phyloP scores from a whole-genome alignment of 768 basidiomycete genomes.

The Tylopilus plumbeoviolaceoides region DNA sequence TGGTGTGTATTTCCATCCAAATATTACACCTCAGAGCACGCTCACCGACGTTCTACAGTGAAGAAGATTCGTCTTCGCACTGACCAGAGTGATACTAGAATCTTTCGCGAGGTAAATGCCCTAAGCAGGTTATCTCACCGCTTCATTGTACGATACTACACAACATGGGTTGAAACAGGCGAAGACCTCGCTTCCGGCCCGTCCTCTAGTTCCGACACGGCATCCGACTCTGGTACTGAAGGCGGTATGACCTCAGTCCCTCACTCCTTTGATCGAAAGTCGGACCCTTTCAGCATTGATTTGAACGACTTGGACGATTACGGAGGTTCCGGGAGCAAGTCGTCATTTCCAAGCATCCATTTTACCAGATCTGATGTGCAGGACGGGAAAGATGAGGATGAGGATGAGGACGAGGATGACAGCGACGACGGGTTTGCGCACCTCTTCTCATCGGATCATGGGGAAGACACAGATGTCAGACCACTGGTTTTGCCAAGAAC shows the following conservation, averaged over 20 bases:
- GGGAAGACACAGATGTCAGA: slow-evolving; percentile 31
- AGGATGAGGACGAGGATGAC: slow-evolving; percentile 42
- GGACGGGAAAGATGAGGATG: slow-evolving; percentile 40
- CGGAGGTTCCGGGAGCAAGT: slow-evolving; percentile 46
- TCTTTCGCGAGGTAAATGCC: slow-evolving; percentile 88
- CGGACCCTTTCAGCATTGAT: slow-evolving; percentile 63
- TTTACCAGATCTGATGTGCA: slow-evolving; percentile 53
- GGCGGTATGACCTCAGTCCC: slow-evolving; percentile 58
- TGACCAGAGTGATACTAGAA: slow-evolving; percentile 77
- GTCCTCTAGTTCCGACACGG: slow-evolving; percentile 45
- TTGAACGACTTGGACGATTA: slow-evolving; percentile 60
- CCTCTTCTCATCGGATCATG: slow-evolving; percentile 33
- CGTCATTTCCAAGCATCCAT: slow-evolving; percentile 81
- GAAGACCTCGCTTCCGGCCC: slow-evolving; percentile 46
- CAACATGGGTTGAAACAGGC: slow-evolving; percentile 81
- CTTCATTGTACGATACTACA: slow-evolving; percentile 89
- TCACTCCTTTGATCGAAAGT: slow-evolving; percentile 37
- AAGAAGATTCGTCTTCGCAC: slow-evolving; percentile 86
- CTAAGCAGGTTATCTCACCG: slow-evolving; percentile 85
- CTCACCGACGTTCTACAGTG: slow-evolving; percentile 39
- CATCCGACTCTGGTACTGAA: slow-evolving; percentile 35
- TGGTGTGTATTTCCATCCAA: slow-evolving; percentile 36
- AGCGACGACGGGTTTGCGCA: slow-evolving; percentile 39
- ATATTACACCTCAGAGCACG: neutral
- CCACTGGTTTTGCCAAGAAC: slow-evolving; percentile 43